Conservation (phyloP, 352 stramenopile species). For the Phytophthora cactorum region DNA sequence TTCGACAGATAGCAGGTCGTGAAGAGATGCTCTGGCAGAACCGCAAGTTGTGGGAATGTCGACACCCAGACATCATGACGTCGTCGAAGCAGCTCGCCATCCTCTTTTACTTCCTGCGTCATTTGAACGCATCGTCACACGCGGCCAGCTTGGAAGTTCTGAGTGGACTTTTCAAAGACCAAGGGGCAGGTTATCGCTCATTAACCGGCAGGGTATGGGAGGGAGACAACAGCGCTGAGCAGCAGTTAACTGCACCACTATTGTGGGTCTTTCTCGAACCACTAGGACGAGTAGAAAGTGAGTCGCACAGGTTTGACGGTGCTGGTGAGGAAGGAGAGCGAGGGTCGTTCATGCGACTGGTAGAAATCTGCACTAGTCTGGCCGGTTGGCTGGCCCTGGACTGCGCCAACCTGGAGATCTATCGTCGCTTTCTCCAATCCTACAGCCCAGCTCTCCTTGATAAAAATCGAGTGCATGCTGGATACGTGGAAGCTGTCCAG, state of each 20-base stretch:
- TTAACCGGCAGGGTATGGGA: neutral
- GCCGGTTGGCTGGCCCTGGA: conserved; percentile 41
- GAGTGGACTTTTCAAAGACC: conserved; percentile 32
- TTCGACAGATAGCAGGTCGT: conserved; percentile 16
- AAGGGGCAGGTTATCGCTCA: conserved; percentile 13
- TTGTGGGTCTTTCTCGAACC: conserved; percentile 39
- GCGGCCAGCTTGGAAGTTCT: conserved; percentile 34
- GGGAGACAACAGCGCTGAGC: neutral
- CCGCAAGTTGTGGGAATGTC: conserved; percentile 51
- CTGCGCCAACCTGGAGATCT: conserved; percentile 33
- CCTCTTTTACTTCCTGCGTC: conserved; percentile 48
- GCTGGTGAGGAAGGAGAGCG: conserved; percentile 3
- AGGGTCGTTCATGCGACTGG: conserved; percentile 18
- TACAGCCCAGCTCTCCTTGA: conserved; percentile 37
- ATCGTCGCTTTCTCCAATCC: conserved; percentile 30
- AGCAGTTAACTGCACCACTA: conserved; percentile 6
- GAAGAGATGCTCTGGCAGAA: conserved; percentile 38
- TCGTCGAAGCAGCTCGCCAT: conserved; percentile 62
- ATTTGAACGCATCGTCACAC: conserved; percentile 41
- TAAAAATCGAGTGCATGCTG: conserved; percentile 33
- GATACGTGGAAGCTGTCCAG: conserved; percentile 38
- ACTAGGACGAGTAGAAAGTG: conserved; percentile 2
- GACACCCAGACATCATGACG: conserved; percentile 40
- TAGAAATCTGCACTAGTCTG: conserved; percentile 34
- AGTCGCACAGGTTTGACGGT: neutral